Base-by-base conservation (phyloP, 176 grass and related monocot genomes). In the Zea mays region DNA sequence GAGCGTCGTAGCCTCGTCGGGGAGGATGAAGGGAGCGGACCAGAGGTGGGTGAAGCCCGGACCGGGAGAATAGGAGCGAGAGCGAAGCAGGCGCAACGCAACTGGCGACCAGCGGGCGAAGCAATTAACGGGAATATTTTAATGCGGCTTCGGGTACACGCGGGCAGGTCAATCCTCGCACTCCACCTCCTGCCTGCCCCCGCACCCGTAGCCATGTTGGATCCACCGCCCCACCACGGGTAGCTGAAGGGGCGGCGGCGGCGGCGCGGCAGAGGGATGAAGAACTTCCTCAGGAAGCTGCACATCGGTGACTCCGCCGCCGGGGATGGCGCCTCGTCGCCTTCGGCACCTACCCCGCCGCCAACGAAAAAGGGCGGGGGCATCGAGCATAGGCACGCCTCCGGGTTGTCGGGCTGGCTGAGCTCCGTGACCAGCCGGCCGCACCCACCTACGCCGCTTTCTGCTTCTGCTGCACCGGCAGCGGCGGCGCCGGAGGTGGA, bases 241-340 rank as follows among this genome's bases (percentile, higher is more conserved):
- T 82, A 81, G 85, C 69, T 16, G 48, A 59, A 49, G 8, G 75
- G 27, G 43, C 34, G 14, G 56, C 81, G 50, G 58, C 21, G 39
- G 72, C 46, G 10, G 9, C 21, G 38, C 38, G 38, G 79, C 33
- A 34, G 47, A 35, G 11, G 63, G 19, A 99, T 99, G 96, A 99
- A 95, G 83, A 99, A 84, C 88, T 87, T 99, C 81, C 86, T 99
- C 62, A 85, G 91, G 96, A 99, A 99, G 90, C 92, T 99, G 16
- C 96, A 96, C 83, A 96, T 99, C 82, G 72, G 83, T 46, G 85
- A 92, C 72, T 76, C 87, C 6, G 67, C 75, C 36, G 63, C 75
- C 52, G 73, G 82, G 62, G 86, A 83, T 63, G 73, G 73, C 61
- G 69, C 81, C 67, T 74, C 83, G 33, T 51, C 79, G 65, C 87